phyloP scores from a whole-genome alignment of 345 rosid species.

The Cardamine occulta region DNA sequence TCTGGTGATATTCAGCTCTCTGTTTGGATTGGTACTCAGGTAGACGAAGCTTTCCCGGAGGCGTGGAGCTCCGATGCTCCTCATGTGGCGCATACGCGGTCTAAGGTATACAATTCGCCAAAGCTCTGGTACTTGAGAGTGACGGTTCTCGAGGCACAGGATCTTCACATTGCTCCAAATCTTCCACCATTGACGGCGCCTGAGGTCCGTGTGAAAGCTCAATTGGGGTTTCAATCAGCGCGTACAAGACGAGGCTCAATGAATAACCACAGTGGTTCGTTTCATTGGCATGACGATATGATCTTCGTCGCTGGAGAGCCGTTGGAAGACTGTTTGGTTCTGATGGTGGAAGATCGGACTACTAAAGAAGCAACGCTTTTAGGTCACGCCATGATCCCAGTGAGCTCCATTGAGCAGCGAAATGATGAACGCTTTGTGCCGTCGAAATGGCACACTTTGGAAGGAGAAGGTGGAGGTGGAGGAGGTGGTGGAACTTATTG shows the following conservation, averaged over 20 bases:
- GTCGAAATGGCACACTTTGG: slow-evolving; percentile 71
- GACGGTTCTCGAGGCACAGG: slow-evolving; percentile 89
- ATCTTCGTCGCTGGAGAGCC: slow-evolving; percentile 94
- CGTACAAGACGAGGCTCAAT: slow-evolving; percentile 78
- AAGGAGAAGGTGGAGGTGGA: slow-evolving; percentile 44
- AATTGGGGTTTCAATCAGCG: slow-evolving; percentile 80
- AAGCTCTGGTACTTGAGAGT: slow-evolving; percentile 93
- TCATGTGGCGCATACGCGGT: slow-evolving; percentile 78
- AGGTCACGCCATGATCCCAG: slow-evolving; percentile 67
- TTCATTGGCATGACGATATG: slow-evolving; percentile 92
- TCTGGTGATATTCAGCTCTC: slow-evolving; percentile 91
- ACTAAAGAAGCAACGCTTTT: slow-evolving; percentile 56
- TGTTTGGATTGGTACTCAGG: slow-evolving; percentile 95
- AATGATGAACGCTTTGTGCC: slow-evolving; percentile 78
- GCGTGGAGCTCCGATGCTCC: slow-evolving; percentile 93
- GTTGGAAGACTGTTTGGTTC: slow-evolving; percentile 69
- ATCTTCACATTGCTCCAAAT: slow-evolving; percentile 71
- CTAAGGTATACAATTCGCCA: slow-evolving; percentile 94
- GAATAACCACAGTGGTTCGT: slow-evolving; percentile 67
- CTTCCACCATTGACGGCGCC: slow-evolving; percentile 88
- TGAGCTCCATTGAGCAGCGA: slow-evolving; percentile 77
- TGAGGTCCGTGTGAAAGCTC: slow-evolving; percentile 79
- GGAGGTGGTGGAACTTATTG: slow-evolving; percentile 50
- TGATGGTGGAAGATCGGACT: slow-evolving; percentile 81
- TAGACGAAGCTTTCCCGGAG: slow-evolving; percentile 93